Evolutionary conservation across 2,329 filamentous ascomycete species (phyloP).

Genomic region (Pleurostoma richardsiae): DNA sequence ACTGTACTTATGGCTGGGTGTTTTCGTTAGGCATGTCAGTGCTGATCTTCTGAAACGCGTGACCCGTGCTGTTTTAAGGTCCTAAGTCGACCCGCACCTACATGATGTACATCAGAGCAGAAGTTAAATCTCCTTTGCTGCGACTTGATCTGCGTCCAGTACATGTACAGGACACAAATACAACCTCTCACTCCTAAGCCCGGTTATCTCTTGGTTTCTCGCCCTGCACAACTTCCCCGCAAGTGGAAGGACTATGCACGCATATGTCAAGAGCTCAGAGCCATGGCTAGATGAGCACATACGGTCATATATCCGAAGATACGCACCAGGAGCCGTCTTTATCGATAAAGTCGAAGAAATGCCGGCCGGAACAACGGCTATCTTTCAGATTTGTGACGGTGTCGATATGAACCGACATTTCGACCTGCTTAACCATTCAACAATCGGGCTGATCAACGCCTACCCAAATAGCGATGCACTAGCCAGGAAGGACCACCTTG

Average conservation of each 20-base stretch:
- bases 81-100: too few species aligned
- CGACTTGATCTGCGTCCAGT: too few species aligned
- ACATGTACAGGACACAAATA: too few species aligned
- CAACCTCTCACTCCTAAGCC: too few species aligned
- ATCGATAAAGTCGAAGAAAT: constrained; percentile 20
- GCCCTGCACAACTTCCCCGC: too few species aligned
- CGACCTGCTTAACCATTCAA: constrained; percentile 20
- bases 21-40: too few species aligned
- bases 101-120: too few species aligned
- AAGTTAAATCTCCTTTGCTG: too few species aligned
- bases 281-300: constrained; percentile 26
- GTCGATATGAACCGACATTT: constrained; percentile 28
- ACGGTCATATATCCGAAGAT: constrained; percentile 18
- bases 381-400: constrained; percentile 28
- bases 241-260: constrained; percentile 13
- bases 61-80: too few species aligned
- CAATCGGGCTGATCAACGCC: constrained; percentile 26
- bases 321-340: constrained; percentile 21
- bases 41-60: too few species aligned
- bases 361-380: constrained; percentile 12
- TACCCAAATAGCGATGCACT: constrained; percentile 33
- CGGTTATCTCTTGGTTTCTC: too few species aligned
- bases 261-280: constrained; percentile 15
- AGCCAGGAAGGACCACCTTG: constrained; percentile 29
- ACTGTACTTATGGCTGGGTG: too few species aligned